phyloP scores from a whole-genome alignment of 805 yeast species.

The Danielia oregonensis region DNA sequence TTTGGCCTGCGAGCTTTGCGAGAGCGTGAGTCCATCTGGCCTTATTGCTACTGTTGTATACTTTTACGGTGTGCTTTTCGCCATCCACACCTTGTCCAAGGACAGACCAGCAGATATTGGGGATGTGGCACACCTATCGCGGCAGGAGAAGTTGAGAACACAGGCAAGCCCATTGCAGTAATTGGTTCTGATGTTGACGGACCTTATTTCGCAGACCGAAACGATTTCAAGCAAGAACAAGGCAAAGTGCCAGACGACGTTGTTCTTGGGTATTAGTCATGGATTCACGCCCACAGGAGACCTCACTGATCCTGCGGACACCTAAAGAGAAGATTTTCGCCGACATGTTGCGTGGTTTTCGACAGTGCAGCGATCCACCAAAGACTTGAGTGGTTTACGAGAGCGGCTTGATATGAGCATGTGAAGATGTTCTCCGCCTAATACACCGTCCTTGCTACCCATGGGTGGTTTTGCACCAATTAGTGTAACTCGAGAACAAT shows the following conservation, averaged over 20 bases:
- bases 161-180: conserved; percentile 63
- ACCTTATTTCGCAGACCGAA: conserved; percentile 76
- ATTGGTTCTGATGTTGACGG: conserved; percentile 70
- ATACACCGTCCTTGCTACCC: too few species aligned
- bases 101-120: conserved; percentile 50
- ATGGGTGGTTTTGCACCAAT: too few species aligned
- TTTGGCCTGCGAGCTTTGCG: conserved; percentile 41
- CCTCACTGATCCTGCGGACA: conserved; percentile 44
- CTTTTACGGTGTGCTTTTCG: conserved; percentile 80
- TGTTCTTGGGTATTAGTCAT: conserved; percentile 64
- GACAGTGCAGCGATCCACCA: too few species aligned
- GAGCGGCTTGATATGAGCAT: too few species aligned
- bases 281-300: conserved; percentile 86
- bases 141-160: conserved; percentile 57
- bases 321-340: conserved; percentile 58
- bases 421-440: too few species aligned
- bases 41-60: conserved; percentile 65
- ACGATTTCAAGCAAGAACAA: conserved; percentile 49
- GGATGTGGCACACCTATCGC: conserved; percentile 84
- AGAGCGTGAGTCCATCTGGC: conserved; percentile 38
- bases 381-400: too few species aligned
- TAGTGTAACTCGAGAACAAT: too few species aligned
- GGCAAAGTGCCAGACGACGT: conserved; percentile 55
- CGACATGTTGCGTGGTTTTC: too few species aligned
- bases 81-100: conserved; percentile 46